Evolutionary conservation across 2,329 filamentous ascomycete species (phyloP).

Genomic region (Aurifilum marmelostoma): DNA sequence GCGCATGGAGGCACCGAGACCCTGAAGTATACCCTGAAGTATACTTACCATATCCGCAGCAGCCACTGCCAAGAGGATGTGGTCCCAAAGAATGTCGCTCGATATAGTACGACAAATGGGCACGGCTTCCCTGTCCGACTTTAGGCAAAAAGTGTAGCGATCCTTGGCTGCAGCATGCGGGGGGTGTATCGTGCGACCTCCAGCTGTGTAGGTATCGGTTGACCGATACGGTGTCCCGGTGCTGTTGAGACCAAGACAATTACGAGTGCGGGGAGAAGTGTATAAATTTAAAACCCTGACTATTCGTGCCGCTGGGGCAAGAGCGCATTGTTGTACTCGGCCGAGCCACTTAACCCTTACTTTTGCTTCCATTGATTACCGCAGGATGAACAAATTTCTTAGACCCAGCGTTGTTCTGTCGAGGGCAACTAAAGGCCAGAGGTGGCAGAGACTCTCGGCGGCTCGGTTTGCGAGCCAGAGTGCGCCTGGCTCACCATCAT

Average conservation of each 20-base stretch:
- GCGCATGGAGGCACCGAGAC: too few species aligned
- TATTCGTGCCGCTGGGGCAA: background rate
- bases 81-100: too few species aligned
- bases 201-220: background rate
- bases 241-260: background rate
- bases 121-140: background rate
- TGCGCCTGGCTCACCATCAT: background rate
- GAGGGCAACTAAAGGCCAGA: background rate
- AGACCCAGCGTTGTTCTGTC: background rate
- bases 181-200: background rate
- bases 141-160: background rate
- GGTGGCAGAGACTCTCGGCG: background rate
- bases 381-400: constrained; percentile 6
- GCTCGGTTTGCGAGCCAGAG: constrained; percentile 7
- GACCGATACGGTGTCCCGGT: background rate
- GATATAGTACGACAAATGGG: background rate
- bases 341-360: background rate
- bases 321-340: background rate
- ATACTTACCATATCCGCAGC: too few species aligned
- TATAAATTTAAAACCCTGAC: background rate
- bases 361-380: background rate
- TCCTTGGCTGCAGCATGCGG: constrained; percentile 3
- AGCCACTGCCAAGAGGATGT: too few species aligned
- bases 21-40: too few species aligned
- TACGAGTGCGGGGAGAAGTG: constrained; percentile 5